A percentile compares a stretch with the other conserved stretches of the same genome.
phyloP scores from a whole-genome alignment of 1,284 basidiomycete genomes.

The Volvariella surrecta region DNA sequence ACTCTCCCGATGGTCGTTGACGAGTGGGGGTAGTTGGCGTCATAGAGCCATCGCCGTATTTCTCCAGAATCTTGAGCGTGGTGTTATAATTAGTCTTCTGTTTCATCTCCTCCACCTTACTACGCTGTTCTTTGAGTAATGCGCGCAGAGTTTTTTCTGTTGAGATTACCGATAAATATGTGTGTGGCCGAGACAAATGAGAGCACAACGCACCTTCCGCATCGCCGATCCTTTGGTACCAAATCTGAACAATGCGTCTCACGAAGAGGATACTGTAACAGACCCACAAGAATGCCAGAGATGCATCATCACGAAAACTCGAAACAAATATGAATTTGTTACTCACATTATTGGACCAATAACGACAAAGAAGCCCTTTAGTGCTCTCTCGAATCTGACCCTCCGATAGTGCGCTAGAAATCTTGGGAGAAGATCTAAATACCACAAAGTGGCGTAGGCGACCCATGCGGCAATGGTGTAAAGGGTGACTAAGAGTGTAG shows the following conservation, averaged over 20 bases:
- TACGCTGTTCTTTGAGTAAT: constrained; percentile 74
- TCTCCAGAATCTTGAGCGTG: constrained; percentile 84
- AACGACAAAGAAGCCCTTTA: constrained; percentile 49
- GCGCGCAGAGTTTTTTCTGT: constrained; percentile 77
- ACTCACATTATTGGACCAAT: constrained; percentile 72
- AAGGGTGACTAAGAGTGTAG: constrained; percentile 74
- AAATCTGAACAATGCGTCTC: constrained; percentile 77
- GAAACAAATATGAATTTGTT: not conserved
- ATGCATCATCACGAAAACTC: not conserved
- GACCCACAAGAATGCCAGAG: constrained; percentile 7
- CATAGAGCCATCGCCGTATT: constrained; percentile 62
- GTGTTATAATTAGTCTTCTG: constrained; percentile 94
- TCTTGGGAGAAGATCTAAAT: constrained; percentile 51
- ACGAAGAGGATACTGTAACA: constrained; percentile 68
- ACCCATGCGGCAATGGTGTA: constrained; percentile 81
- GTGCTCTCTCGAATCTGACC: constrained; percentile 36
- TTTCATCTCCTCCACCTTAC: constrained; percentile 94
- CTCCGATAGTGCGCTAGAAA: constrained; percentile 18
- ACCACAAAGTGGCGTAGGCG: constrained; percentile 79
- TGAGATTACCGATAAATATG: constrained; percentile 1
- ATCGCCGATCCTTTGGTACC: constrained; percentile 80
- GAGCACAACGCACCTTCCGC: constrained; percentile 65
- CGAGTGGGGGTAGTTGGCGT: constrained; percentile 25
- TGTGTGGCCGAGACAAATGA: not conserved
- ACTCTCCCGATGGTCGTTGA: constrained; percentile 19